phyloP scores from a whole-genome alignment of 2,329 filamentous ascomycete species.

The Didymella segeticola region DNA sequence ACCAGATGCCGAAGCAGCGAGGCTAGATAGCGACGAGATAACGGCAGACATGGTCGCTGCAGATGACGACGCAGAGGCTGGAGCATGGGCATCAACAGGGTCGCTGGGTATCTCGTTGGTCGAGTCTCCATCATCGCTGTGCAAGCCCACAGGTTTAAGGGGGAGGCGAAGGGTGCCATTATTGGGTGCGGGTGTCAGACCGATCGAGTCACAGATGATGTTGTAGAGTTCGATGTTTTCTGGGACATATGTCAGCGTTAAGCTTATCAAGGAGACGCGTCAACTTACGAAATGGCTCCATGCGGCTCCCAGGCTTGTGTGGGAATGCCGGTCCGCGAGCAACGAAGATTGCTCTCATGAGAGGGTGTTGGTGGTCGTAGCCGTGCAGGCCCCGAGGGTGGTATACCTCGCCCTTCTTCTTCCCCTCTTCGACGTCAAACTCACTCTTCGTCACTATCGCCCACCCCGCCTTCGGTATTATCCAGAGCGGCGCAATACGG shows the following conservation, averaged over 20 bases:
- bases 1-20: constrained; percentile 32
- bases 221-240: constrained; percentile 97
- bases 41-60: constrained; percentile 27
- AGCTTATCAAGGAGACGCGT: too few species aligned
- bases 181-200: constrained; percentile 75
- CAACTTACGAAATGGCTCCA: constrained; percentile 83
- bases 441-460: constrained; percentile 83
- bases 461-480: constrained; percentile 91
- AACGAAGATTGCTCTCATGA: constrained; percentile 96
- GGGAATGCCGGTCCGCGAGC: constrained; percentile 92
- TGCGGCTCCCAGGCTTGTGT: constrained; percentile 78
- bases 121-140: constrained; percentile 58
- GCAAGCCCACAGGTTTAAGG: constrained; percentile 67
- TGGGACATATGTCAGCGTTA: constrained; percentile 43
- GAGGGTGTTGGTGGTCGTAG: constrained; percentile 90
- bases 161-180: constrained; percentile 86
- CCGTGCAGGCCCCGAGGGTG: constrained; percentile 87
- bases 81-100: constrained; percentile 45
- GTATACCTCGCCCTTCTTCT: constrained; percentile 71
- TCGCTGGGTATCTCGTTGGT: constrained; percentile 60
- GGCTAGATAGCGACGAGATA: constrained; percentile 28
- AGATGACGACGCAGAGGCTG: constrained; percentile 5
- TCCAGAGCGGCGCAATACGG: constrained; percentile 93
- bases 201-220: constrained; percentile 86
- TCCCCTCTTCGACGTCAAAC: constrained; percentile 74